Base-by-base conservation (phyloP, 441 rosid species). In the Adansonia rubrostipa region DNA sequence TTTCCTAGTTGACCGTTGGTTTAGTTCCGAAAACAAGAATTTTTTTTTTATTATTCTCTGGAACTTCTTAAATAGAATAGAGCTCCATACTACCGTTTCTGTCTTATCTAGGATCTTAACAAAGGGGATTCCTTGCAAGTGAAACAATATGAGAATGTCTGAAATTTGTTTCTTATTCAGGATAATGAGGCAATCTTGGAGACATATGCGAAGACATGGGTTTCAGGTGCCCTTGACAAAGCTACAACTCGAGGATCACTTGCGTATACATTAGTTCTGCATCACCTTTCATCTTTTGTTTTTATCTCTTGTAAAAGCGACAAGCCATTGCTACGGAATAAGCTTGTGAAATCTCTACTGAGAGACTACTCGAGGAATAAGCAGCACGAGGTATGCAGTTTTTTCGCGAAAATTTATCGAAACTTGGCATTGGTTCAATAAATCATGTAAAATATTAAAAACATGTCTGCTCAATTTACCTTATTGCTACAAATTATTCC, bases 171-270 rank as follows among this genome's bases (percentile, higher is more conserved):
- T 6, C 17, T 1, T 22, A 0, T 65, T 80, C 92, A 96, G 98
- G 92, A 92, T 61, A 85, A 94, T 53, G 95, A 92, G 71, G 89
- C 47, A 24, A 85, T 93, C 77, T 81, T 93, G 74, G 94, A 93
- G 84, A 97, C 92, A 9, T 93, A 93, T 74, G 84, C 82, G 71
- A 96, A 94, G 82, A 86, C 98, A 15, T 94, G 98, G 99, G 83
- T 86, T 56, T 79, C 92, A 48, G 93, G 94, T 70, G 89, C 93
- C 68, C 89, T 96, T 54, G 99, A 93, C 85, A 88, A 88, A 87
- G 95, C 97, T 33, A 86, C 86, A 73, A 74, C 79, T 19, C 89
- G 93, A 78, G 80, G 88, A 83, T 87, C 98, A 58, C 76, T 91
- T 79, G 97, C 95, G 68, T 90, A 74, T 63, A 77, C 90, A 0